A percentile compares a stretch with the other conserved stretches of the same genome.
These are phyloP conservation scores for Ascochyta clinopodiicola DNA, from an alignment of 2,329 filamentous ascomycete species.

Conservation along the genomic window DNA sequence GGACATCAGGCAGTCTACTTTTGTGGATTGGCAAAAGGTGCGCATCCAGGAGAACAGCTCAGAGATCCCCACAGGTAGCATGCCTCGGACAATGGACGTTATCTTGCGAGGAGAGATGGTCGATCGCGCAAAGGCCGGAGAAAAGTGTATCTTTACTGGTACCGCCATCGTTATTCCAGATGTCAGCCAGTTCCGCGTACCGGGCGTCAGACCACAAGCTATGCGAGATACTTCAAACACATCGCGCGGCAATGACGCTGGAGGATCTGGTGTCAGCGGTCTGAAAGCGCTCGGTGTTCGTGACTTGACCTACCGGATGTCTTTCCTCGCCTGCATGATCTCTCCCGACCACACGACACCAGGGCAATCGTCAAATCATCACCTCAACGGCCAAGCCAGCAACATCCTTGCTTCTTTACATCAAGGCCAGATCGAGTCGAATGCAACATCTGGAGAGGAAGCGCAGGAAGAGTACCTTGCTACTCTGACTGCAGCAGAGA, in stretches of 20 bases:
- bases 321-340: slow-evolving; percentile 97
- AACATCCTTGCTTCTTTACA: slow-evolving; percentile 88
- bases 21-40: slow-evolving; percentile 99
- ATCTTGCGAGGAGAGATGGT: slow-evolving; percentile 97
- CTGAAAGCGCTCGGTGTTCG: slow-evolving; percentile 92
- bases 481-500: slow-evolving; percentile 84
- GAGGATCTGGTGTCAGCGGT: slow-evolving; percentile 83
- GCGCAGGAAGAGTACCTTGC: slow-evolving; percentile 87
- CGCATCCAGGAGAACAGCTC: slow-evolving; percentile 98
- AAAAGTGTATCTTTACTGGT: slow-evolving; percentile 98
- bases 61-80: slow-evolving; percentile 96
- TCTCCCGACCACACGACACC: slow-evolving; percentile 84
- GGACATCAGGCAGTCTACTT: slow-evolving; percentile 96
- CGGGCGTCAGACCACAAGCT: slow-evolving; percentile 82
- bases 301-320: slow-evolving; percentile 91
- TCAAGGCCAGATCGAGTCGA: slow-evolving; percentile 70
- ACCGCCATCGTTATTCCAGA: slow-evolving; percentile 96
- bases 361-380: slow-evolving; percentile 74
- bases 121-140: slow-evolving; percentile 93
- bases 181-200: slow-evolving; percentile 91
- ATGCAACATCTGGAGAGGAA: slow-evolving; percentile 73
- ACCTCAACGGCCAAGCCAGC: slow-evolving; percentile 73
- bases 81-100: slow-evolving; percentile 97
- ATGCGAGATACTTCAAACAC: slow-evolving; percentile 81
- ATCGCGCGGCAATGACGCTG: slow-evolving; percentile 76